Percentiles rank a stretch among this genome's conserved stretches.
Evolutionary conservation across 73 alveolate genomes (phyloP).

Genomic region (Breviolum minutum): DNA sequence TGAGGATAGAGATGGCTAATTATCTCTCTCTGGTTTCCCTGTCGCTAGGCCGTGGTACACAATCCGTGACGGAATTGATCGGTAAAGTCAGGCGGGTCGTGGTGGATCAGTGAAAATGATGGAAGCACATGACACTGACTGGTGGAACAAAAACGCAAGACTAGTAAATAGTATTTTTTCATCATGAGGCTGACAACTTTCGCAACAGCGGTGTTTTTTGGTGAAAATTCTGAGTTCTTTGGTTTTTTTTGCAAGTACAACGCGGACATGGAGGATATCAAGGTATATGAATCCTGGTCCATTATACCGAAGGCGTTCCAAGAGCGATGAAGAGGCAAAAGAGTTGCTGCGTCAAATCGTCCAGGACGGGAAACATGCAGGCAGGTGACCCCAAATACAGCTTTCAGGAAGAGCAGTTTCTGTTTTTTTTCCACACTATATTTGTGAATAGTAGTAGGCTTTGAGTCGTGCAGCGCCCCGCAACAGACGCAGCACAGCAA

Average conservation of each 20-base stretch:
- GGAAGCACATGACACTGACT: not conserved
- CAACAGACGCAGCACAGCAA: no score
- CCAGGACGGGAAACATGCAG: not conserved
- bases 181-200: no score
- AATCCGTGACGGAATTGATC: slow-evolving; percentile 52
- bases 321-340: slow-evolving; percentile 64
- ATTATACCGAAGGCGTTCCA: slow-evolving; percentile 2
- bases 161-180: no score
- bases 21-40: not conserved
- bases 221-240: no score
- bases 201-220: no score
- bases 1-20: no score
- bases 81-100: slow-evolving; percentile 56
- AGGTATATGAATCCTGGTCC: not conserved
- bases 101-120: not conserved
- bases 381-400: not conserved
- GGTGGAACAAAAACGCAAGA: no score
- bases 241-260: no score
- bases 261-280: no score
- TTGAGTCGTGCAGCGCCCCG: no score
- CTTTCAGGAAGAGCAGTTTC: not conserved
- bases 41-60: slow-evolving; percentile 56
- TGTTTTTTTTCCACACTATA: no score
- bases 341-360: slow-evolving; percentile 44
- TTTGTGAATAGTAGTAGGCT: no score